Base-by-base conservation (phyloP, 2,329 filamentous ascomycete genomes). In the Fonsecaea monophora region DNA sequence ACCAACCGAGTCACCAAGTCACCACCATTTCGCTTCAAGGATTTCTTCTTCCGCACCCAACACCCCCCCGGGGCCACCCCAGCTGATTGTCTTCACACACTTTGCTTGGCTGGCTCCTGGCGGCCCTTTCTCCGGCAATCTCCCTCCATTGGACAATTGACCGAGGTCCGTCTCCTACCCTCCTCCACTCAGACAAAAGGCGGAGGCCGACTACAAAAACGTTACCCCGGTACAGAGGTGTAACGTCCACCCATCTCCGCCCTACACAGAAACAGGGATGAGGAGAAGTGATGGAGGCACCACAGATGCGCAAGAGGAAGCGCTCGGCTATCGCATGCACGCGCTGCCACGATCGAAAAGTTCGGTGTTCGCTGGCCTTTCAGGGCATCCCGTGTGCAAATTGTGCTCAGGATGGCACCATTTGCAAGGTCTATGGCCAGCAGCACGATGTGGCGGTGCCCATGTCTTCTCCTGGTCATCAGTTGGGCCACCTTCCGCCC, bases 361-460 rank as follows among this genome's bases (percentile, higher is more conserved):
- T 78, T 30, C 71, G 75, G 48, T 75, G 76, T 54, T 74, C 77
- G 68, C 73, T 74, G 18, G 74, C 75, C 1, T 74, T 75, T 21
- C 63, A 72, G 7, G 76, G 74, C n/a, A 72, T 69, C 55, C 83
- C 83, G 7, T 85, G 81, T 74, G 84, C 84, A 77, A 84, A 84
- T 64, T 85, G 82, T 72, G 65, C 60, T 54, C 68, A 70, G 56
- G 65, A 70, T 59, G 62, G 62, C 12, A 60, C 65, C 4, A n/a
- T 34, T 13, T 68, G 68, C 56, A 60, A 55, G 25, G 58, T 70
- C 48, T 70, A 68, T 54, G 64, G 58, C 30, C 61, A 64, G 42
- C 42, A 56, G 34, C 63, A 60, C 30, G 50, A 53, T 9, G 32
- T 53, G 68, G 68, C 37, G 60, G 68, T 62, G 21, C n/a, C 13